These are phyloP conservation scores for Penicillium sp. DNA, from an alignment of 2,329 filamentous ascomycete genomes.

Conservation along the genomic window DNA sequence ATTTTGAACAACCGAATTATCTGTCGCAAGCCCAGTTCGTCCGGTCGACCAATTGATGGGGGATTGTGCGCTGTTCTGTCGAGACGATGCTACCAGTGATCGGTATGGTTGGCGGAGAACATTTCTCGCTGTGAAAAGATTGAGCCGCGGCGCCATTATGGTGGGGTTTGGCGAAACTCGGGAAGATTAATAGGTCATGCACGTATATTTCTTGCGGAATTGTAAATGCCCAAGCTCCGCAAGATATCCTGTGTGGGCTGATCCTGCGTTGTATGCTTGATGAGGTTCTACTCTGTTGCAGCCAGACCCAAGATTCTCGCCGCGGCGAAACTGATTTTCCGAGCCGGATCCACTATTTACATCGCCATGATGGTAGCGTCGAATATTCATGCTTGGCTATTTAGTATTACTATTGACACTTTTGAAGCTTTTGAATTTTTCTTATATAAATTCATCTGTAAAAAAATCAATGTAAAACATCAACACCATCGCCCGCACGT, in stretches of 20 bases:
- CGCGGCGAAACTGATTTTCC: constrained; percentile 22
- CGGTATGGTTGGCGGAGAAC: constrained; percentile 29
- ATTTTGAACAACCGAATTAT: background rate
- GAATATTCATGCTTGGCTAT: background rate
- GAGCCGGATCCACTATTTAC: constrained; percentile 6
- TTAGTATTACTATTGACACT: background rate
- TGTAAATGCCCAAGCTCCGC: background rate
- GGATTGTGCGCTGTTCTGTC: constrained; percentile 9
- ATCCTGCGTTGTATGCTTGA: background rate
- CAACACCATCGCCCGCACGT: background rate
- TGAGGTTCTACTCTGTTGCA: background rate
- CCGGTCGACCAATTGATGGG: constrained; percentile 1
- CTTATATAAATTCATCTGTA: background rate
- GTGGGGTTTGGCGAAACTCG: background rate
- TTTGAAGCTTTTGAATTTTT: background rate
- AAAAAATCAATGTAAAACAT: background rate
- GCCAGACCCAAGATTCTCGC: constrained; percentile 14
- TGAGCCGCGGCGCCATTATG: constrained; percentile 55
- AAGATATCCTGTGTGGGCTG: constrained; percentile 1
- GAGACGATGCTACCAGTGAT: constrained; percentile 18
- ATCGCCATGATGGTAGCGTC: too few relatives aligned
- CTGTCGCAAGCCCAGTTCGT: background rate
- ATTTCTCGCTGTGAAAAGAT: constrained; percentile 40
- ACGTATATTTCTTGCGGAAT: background rate
- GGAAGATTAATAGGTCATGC: background rate